Evolutionary conservation across 225 moss, liverwort and hornwort species (phyloP), one percentile per base, ranked within the genome.

Genomic region (Polytrichum formosum): DNA sequence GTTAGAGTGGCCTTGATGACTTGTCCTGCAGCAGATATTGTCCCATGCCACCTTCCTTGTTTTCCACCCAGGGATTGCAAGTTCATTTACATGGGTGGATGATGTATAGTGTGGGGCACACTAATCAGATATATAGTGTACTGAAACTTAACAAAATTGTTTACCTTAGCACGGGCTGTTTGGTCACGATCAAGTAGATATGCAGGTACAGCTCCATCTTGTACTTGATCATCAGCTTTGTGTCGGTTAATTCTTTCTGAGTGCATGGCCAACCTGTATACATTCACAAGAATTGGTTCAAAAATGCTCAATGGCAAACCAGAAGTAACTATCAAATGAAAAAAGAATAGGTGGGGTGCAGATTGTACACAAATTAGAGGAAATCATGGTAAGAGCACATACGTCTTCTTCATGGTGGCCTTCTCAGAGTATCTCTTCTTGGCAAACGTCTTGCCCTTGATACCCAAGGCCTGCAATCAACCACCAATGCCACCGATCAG

Each of bases 351-450:
- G 46, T 46, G 16, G 13, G 35, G 46, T 46, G 46, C 6, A 58
- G 23, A 58, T 58, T 58, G 1, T 58, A 22, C 20, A 21, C 6
- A 22, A 63, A 53, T 28, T 8, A 66, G 46, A 4, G 46, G 46
- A 3, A 46, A 46, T 46, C 2, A 46, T 46, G 46, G 46, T 46
- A 46, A 46, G 46, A 65, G 29, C 5, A 71, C 84, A 29, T 91
- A 96, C 93, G 96, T 96, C 74, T 96, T 96, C 62, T 96, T 96
- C 93, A 96, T 79, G 70, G 91, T 93, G 73, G 93, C 96, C 86
- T 96, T 96, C 93, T 96, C 96, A 53, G 90, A 82, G 73, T 96
- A 96, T 26, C 96, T 89, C 89, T 96, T 96, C 83, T 96, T 96
- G 30, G 96, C 96, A 55, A 83, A 96, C 91, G 92, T 83, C 84